Evolutionary conservation across 352 stramenopile species (phyloP), one percentile per base, ranked within the genome.

Genomic region (Peronospora belbahrii): DNA sequence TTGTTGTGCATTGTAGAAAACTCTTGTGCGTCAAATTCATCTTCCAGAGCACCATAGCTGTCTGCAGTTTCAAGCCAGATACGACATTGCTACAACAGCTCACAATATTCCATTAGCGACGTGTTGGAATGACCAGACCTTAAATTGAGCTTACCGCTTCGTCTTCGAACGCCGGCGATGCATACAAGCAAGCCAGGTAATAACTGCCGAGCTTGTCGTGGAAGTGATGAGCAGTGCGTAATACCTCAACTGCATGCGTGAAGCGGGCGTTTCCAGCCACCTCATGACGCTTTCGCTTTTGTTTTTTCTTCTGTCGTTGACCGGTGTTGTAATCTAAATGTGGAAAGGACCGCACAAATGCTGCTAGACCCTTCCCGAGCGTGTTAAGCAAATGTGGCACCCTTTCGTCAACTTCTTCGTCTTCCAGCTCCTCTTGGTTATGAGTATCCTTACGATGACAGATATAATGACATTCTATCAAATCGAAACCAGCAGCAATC

Each of bases 201-300:
- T 92, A 92, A 40, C 75, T 78, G 0, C 80, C 80, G 13, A 92
- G 69, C 51, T 85, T 82, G 61, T 92, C 80, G 53, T 92, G 77
- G 25, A 88, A 83, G 42, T 89, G 77, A 49, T 92, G 80, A 3
- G 80, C 77, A 8, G 67, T 70, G 0, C 68, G 70, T 8, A 92
- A 55, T 24, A 86, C 63, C 23, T 88, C 63, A 28, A 90, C 63
- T 2, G 79, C 67, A 22, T 82, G 73, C 1, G 54, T 51, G 11
- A 74, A 84, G 3, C 55, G 67, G 20, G 43, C 8, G 7, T 37
- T 42, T 35, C 27, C 45, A 9, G 7, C 38, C 17, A 17, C 35
- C 34, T 47, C 53, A 35, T 47, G 56, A 3, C 23, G 25, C 45
- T 61, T 61, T 41, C 56, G 56, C 18, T 59, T 59, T 11, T 52